phyloP scores from a whole-genome alignment of 2,329 filamentous ascomycete genomes.

The Colletotrichum navitas region DNA sequence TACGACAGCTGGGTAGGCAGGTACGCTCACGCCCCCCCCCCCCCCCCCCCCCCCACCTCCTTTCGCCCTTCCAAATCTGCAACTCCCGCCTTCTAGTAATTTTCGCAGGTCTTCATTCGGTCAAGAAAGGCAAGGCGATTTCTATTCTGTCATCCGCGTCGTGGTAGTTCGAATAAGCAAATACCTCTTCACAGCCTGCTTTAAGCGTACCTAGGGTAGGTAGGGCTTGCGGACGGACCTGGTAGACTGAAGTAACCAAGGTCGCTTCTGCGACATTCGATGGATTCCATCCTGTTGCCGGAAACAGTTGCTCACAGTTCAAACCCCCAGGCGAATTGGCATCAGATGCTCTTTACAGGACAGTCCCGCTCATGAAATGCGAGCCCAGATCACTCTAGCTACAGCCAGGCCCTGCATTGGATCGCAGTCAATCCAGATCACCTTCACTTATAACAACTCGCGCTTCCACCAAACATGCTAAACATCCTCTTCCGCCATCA shows the following conservation, averaged over 20 bases:
- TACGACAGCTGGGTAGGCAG: neutral
- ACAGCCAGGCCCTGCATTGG: neutral
- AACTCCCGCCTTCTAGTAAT: neutral
- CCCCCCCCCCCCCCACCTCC: neutral
- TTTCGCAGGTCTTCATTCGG: neutral
- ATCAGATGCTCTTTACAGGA: neutral
- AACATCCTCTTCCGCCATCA: neutral
- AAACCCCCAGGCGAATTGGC: neutral
- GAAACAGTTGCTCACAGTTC: neutral
- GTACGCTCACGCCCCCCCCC: neutral
- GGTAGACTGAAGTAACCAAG: neutral
- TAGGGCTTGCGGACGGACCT: neutral
- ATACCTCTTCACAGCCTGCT: neutral
- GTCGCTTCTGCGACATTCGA: slow-evolving; percentile 11
- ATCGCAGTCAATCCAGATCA: slow-evolving; percentile 5
- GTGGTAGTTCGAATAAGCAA: neutral
- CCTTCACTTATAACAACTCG: neutral
- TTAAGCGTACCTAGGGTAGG: neutral
- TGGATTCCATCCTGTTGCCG: neutral
- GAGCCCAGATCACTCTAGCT: slow-evolving; percentile 16
- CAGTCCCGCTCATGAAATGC: slow-evolving; percentile 1
- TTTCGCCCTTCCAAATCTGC: neutral
- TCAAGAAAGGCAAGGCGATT: neutral
- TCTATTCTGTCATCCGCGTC: neutral
- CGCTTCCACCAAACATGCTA: neutral